These are phyloP conservation scores for Monosporascus cannonballus DNA, from an alignment of 2,329 filamentous ascomycete genomes.

Conservation along the genomic window DNA sequence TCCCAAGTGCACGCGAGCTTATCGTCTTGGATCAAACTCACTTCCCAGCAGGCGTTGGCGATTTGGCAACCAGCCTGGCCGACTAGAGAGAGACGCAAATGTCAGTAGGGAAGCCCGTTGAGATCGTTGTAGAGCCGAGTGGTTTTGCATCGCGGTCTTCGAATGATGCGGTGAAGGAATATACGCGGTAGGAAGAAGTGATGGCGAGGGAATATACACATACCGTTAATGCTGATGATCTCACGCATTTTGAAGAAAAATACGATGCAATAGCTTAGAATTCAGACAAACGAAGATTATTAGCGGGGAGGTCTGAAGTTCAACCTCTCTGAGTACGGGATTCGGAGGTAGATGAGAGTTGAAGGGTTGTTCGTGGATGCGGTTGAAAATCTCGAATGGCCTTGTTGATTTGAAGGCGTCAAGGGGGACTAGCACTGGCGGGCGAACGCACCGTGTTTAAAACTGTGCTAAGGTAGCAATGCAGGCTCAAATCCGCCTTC, in stretches of 20 bases:
- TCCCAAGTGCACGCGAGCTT: constrained; percentile 5
- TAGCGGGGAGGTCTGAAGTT: constrained; percentile 13
- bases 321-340: neutral
- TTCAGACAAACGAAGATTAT: constrained; percentile 23
- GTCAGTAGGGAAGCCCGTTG: constrained; percentile 41
- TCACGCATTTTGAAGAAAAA: constrained; percentile 78
- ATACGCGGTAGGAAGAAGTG: constrained; percentile 30
- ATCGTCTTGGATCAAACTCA: constrained; percentile 45
- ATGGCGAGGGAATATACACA: constrained; percentile 30
- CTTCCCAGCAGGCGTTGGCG: constrained; percentile 99
- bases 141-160: constrained; percentile 12
- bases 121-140: constrained; percentile 12
- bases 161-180: constrained; percentile 38
- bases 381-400: neutral
- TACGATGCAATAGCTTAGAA: constrained; percentile 23
- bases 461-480: too few species aligned
- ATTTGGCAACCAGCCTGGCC: constrained; percentile 99
- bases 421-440: neutral
- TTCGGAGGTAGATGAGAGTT: neutral
- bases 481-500: too few species aligned
- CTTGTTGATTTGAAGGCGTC: constrained; percentile 1
- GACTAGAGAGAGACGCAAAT: constrained; percentile 57
- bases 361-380: neutral
- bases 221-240: constrained; percentile 99
- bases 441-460: neutral